Percentiles rank a stretch among this genome's conserved stretches.
These are phyloP conservation scores for Eucalyptus urophylla DNA, from an alignment of 345 rosid genomes.

Conservation along the genomic window DNA sequence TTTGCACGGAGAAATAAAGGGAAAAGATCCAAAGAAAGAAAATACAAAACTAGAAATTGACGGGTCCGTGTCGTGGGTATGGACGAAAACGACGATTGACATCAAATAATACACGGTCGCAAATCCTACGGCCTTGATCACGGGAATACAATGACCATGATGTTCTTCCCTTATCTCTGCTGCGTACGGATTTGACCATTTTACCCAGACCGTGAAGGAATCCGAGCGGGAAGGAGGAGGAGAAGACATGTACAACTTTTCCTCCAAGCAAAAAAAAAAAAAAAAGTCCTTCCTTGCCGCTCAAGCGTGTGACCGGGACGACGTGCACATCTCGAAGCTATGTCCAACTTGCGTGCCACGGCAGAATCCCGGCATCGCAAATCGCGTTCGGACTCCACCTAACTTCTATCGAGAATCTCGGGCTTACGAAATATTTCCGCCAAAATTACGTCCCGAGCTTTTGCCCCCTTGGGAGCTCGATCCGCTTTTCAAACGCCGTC, in stretches of 20 bases:
- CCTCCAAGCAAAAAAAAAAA: not conserved
- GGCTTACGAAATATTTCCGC: not conserved
- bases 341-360: not conserved
- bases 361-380: not conserved
- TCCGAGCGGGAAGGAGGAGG: not conserved
- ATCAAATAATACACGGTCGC: not conserved
- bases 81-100: not conserved
- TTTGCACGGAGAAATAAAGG: not conserved
- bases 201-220: not conserved
- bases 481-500: not conserved
- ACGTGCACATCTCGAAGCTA: not conserved
- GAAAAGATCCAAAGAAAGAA: not conserved
- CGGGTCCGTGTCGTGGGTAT: not conserved
- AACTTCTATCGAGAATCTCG: not conserved
- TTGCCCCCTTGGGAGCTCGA: not conserved
- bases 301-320: not conserved
- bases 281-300: not conserved
- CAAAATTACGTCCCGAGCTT: not conserved
- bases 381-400: not conserved
- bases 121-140: not conserved
- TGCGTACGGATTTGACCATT: not conserved
- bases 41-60: not conserved
- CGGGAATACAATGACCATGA: not conserved
- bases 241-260: not conserved
- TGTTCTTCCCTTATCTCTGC: not conserved